A percentile compares a stretch with the other conserved stretches of the same genome.
Evolutionary conservation across 129 eudicot genomes (phyloP).

Genomic region (Escallonia herrerae): DNA sequence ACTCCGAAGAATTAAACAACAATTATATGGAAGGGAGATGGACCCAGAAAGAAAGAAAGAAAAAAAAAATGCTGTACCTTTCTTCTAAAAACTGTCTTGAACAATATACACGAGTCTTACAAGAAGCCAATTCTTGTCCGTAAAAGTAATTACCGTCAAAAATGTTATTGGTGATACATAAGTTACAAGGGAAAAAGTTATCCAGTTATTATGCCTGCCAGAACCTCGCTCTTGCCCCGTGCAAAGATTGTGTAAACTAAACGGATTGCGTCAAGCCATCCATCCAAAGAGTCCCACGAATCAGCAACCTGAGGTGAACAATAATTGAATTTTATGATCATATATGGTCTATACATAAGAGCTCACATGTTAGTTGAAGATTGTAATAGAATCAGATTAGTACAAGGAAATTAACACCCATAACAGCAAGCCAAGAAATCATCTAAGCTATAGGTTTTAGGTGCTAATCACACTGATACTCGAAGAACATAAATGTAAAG

Average conservation of each 20-base stretch:
- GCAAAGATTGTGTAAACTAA: conserved; percentile 91
- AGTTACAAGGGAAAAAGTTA: conserved; percentile 21
- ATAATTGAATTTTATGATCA: conserved; percentile 1
- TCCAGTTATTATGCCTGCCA: conserved; percentile 77
- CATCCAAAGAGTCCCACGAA: conserved; percentile 85
- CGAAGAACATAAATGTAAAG: too few species aligned
- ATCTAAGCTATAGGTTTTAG: too few species aligned
- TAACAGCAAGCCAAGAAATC: too few species aligned
- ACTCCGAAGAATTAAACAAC: too few species aligned
- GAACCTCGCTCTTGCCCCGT: conserved; percentile 83
- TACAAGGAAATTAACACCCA: too few species aligned
- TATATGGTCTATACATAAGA: too few species aligned
- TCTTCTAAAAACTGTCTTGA: conserved; percentile 13
- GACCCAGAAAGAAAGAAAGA: background rate
- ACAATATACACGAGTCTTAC: conserved; percentile 31
- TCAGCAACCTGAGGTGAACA: conserved; percentile 66
- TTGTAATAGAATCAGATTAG: too few species aligned
- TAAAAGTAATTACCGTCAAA: conserved; percentile 5
- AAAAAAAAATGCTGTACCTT: conserved; percentile 1
- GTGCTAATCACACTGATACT: too few species aligned
- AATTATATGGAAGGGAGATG: too few species aligned
- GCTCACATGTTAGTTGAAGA: too few species aligned
- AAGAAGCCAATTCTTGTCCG: conserved; percentile 15
- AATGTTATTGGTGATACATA: conserved; percentile 10
- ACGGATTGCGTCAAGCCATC: conserved; percentile 94